Base-by-base conservation (phyloP, 148 eudicot genomes). In the Persicaria tinctoria region DNA sequence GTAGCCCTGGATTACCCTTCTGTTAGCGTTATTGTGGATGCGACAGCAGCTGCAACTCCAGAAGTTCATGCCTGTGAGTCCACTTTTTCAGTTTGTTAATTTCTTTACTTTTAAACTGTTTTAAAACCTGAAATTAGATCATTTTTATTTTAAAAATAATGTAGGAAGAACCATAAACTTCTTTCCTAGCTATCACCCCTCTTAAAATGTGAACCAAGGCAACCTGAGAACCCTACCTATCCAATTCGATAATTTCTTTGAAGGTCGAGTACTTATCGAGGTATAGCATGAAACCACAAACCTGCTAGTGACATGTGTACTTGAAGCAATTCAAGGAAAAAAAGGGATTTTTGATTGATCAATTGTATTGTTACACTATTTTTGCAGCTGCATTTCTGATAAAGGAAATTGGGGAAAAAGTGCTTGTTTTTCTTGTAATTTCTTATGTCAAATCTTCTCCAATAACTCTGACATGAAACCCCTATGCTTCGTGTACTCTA, bases 21-120 rank as follows among this genome's bases (percentile, higher is more conserved):
- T 59, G 93, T 96, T 72, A 81, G 89, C 14, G 97, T 92, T 62
- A 87, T 96, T 60, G 84, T 88, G 62, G 99, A 96, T 87, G 99
- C 95, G 74, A 96, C 99, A 8, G 97, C 97, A 78, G 97, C 93
- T 76, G 97, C 94, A 73, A 88, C 93, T 69, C 86, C 94, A 62
- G 91, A 96, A 70, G 77, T 96, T 76, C 99, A 96, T 82, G 46
- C 27, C 77, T 94, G 99, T 92, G 82, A 47, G 85, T 14, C 47
- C 46, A 72, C 76, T 23, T 49, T 11, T n/a, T 73, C 51, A 8
- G 6, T n/a, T 11, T 47, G 7, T 32, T 10, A 45, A 3, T 60
- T 53, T 14, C 23, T 12, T n/a, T 56, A 56, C 17, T 16, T 56
- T 14, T 13, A 5, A 53, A 53, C 10, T 14, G 16, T 13, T 53